phyloP scores from a whole-genome alignment of 2,329 filamentous ascomycete species.

The Phialophora chinensis region DNA sequence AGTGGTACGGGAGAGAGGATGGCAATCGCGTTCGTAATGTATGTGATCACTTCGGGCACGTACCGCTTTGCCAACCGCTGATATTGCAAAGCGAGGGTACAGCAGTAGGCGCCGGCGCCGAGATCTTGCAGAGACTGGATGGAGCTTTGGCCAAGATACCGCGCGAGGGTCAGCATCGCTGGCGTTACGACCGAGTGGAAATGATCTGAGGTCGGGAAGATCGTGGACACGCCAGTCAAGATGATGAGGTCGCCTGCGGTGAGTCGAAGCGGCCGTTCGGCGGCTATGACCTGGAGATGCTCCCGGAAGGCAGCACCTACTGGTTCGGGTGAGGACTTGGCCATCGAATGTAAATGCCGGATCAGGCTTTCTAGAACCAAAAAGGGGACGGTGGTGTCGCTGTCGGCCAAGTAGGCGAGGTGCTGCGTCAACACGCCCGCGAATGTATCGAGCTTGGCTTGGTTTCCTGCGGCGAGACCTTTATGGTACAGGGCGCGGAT shows the following conservation, averaged over 20 bases:
- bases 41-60: constrained; percentile 86
- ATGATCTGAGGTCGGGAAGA: constrained; percentile 95
- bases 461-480: constrained; percentile 83
- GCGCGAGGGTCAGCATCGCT: constrained; percentile 80
- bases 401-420: constrained; percentile 63
- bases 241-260: constrained; percentile 76
- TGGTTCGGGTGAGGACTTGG: constrained; percentile 80
- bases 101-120: constrained; percentile 76
- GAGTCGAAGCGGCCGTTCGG: constrained; percentile 59
- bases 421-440: constrained; percentile 59
- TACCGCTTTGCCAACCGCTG: constrained; percentile 84
- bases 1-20: constrained; percentile 57
- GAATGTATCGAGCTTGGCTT: constrained; percentile 72
- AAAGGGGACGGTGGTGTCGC: constrained; percentile 58
- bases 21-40: constrained; percentile 74
- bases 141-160: constrained; percentile 80
- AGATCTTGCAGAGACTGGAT: constrained; percentile 70
- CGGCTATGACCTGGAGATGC: constrained; percentile 66
- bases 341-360: constrained; percentile 89
- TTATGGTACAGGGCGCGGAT: constrained; percentile 93
- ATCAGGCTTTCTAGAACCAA: constrained; percentile 76
- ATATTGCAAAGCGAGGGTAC: constrained; percentile 79
- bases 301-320: constrained; percentile 78
- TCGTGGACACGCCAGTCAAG: constrained; percentile 80
- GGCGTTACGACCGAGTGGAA: constrained; percentile 96